Percentiles rank a stretch among this genome's conserved stretches.
These are phyloP conservation scores for Pyrus pyrifolia DNA, from an alignment of 306 rosid species.

Conservation along the genomic window DNA sequence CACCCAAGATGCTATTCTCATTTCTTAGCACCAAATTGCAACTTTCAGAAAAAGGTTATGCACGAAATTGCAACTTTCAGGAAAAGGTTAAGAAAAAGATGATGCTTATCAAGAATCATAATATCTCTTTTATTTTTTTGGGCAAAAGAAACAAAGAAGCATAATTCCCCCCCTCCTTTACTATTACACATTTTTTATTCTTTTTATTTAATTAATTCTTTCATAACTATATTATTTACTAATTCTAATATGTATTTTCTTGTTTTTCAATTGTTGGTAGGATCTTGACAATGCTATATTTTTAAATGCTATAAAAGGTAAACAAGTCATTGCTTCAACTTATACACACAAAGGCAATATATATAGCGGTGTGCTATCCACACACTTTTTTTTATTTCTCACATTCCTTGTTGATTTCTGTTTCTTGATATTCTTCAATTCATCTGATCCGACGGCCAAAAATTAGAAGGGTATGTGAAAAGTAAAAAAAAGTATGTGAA, in stretches of 20 bases:
- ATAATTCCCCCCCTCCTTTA: too few relatives aligned
- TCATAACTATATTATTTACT: background rate
- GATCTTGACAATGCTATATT: conserved; percentile 50
- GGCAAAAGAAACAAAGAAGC: too few relatives aligned
- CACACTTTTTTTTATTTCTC: too few relatives aligned
- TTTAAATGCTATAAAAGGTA: conserved; percentile 62
- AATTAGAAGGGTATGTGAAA: too few relatives aligned
- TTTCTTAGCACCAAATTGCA: background rate
- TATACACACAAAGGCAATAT: background rate
- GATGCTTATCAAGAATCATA: background rate
- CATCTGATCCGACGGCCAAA: too few relatives aligned
- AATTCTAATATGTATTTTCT: background rate
- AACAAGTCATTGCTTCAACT: background rate
- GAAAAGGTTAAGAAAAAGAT: background rate
- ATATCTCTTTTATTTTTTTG: too few relatives aligned
- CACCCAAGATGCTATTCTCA: background rate
- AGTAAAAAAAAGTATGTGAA: too few relatives aligned
- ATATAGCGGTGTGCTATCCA: background rate
- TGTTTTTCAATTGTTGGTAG: conserved; percentile 25
- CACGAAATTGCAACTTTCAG: background rate
- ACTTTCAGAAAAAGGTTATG: background rate
- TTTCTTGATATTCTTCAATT: too few relatives aligned
- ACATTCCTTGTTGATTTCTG: too few relatives aligned
- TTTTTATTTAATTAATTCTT: too few relatives aligned
- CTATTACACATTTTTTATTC: too few relatives aligned